Evolutionary conservation across 2,329 filamentous ascomycete species (phyloP), one percentile per base, ranked within the genome.

Genomic region (Biscogniauxia sp.): DNA sequence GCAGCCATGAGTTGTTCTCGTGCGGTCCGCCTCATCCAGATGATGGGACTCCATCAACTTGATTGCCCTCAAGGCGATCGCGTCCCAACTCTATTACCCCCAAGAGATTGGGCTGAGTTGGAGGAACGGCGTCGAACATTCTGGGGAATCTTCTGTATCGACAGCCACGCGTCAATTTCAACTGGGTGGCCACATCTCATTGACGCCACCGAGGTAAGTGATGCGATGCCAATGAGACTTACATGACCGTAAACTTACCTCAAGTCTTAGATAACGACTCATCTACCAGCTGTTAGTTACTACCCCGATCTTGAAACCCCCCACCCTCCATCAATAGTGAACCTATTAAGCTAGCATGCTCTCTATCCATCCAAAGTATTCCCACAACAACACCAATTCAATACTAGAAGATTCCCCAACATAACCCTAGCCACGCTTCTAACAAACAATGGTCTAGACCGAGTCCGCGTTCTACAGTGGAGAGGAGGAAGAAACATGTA

Each of bases 181-280:
- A 96, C 93, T 3, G 93, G 93, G 2, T 97, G 93, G 93, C 92
- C 93, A 0, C 89, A 91, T 79, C 79, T 88, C 25, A 87, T 97
- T 51, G 88, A 96, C 64, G 84, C 91, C 60, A 80, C 80, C 70
- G 91, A 96, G 64, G 84, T 83, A 67, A 68, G 75, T 6, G 9
- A 13, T 20, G n/a, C 11, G 20, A n/a, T 19, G 20, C 51, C 28
- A 37, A n/a, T 49, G 11, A 19, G 20, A 6, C 1, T 50, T 17
- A 2, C 25, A 8, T 41, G 9, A 51, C 58, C 5, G 51, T 54
- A 49, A 45, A 45, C 37, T 45, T 15, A 45, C 37, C 37, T 45
- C 2, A 11, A 45, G 17, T n/a, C 37, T n/a, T 51, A 82, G 88
- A 86, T 94, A 61, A 82, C 87, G 68, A 96, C 92, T 0, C 88